These are phyloP conservation scores for Kondoa malvinella DNA, from an alignment of 768 basidiomycete genomes.

Conservation along the genomic window DNA sequence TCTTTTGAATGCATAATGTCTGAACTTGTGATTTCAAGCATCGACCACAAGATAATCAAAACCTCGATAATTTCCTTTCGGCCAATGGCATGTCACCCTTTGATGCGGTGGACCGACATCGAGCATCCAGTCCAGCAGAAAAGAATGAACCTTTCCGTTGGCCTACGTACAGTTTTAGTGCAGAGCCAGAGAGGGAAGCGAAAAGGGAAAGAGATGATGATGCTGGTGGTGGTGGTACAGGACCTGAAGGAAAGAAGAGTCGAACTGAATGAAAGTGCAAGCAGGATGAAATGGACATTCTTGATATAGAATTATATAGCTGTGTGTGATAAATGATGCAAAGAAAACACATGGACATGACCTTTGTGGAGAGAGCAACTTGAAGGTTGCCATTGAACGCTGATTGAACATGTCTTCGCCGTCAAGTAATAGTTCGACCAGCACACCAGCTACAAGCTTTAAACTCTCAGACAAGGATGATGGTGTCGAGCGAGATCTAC, in stretches of 20 bases:
- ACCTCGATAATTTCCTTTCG: not conserved
- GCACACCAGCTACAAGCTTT: not conserved
- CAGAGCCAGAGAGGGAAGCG: not conserved
- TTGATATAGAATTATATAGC: too few relatives aligned
- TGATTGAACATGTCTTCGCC: too few relatives aligned
- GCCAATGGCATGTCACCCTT: not conserved
- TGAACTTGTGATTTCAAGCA: not conserved
- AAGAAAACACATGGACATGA: too few relatives aligned
- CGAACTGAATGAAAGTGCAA: too few relatives aligned
- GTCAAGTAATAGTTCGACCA: too few relatives aligned
- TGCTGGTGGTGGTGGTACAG: not conserved
- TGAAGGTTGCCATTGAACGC: too few relatives aligned
- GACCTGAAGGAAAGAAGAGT: not conserved
- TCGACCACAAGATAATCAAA: not conserved
- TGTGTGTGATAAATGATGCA: too few relatives aligned
- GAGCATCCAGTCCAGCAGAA: not conserved
- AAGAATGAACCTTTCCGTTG: not conserved
- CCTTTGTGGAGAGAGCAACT: too few relatives aligned
- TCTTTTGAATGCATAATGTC: not conserved
- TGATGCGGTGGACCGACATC: not conserved
- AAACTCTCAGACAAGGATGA: not conserved
- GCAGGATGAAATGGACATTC: too few relatives aligned
- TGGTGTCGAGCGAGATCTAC: not conserved
- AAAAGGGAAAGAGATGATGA: not conserved
- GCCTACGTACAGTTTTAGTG: not conserved